These are phyloP conservation scores for Fusarium nematophilum DNA, from an alignment of 2,329 filamentous ascomycete genomes.

Conservation along the genomic window DNA sequence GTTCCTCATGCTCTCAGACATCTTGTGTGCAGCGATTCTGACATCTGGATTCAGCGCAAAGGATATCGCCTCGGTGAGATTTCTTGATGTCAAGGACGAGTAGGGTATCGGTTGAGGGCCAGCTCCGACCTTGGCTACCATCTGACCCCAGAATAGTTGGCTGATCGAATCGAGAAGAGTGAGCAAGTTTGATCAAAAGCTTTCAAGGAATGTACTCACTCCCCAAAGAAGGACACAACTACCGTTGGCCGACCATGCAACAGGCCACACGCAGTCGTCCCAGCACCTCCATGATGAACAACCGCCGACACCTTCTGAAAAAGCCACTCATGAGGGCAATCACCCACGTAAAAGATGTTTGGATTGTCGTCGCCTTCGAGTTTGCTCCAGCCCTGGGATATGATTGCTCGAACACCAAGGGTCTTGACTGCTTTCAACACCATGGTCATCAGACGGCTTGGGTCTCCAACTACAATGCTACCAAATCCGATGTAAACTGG, in stretches of 20 bases:
- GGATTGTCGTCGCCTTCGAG: constrained; percentile 69
- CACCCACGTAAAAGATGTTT: constrained; percentile 74
- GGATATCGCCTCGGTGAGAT: background rate
- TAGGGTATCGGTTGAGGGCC: constrained; percentile 1
- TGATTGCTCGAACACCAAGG: constrained; percentile 72
- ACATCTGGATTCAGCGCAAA: background rate
- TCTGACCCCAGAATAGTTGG: constrained; percentile 7
- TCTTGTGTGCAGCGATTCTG: background rate
- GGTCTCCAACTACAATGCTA: constrained; percentile 77
- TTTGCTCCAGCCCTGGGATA: constrained; percentile 79
- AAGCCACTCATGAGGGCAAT: constrained; percentile 84
- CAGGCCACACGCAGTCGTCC: constrained; percentile 85
- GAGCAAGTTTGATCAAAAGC: too few species aligned
- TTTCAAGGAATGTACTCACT: too few species aligned
- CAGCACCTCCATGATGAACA: constrained; percentile 86
- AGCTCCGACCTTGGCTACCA: background rate
- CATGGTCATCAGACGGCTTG: constrained; percentile 71
- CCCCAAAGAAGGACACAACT: constrained; percentile 86
- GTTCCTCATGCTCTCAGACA: background rate
- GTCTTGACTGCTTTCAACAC: constrained; percentile 72
- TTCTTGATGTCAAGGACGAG: background rate
- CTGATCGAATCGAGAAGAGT: too few species aligned
- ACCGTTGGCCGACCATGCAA: constrained; percentile 80
- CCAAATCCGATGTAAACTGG: constrained; percentile 81
- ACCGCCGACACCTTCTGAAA: constrained; percentile 83